phyloP scores from a whole-genome alignment of 2,329 filamentous ascomycete genomes.

The Apiospora marii region DNA sequence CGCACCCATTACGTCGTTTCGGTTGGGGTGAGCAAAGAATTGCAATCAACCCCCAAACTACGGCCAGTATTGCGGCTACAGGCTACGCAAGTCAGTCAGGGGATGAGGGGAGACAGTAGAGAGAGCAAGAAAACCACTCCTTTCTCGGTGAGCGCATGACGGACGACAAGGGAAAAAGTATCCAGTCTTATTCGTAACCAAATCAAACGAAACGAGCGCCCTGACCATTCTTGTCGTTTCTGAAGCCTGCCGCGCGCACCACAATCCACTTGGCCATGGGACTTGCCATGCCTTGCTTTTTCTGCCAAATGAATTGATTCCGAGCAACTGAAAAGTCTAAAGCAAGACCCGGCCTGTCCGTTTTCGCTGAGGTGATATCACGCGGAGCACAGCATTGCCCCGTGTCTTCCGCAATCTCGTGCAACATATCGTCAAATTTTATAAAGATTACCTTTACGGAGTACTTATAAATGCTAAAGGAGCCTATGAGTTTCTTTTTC shows the following conservation, averaged over 20 bases:
- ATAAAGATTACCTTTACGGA: background rate
- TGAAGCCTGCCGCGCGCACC: conserved; percentile 1
- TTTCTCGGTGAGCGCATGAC: background rate
- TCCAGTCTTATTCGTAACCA: conserved; percentile 20
- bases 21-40: background rate
- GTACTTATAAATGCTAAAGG: background rate
- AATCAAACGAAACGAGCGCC: conserved; percentile 17
- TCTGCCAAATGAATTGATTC: background rate
- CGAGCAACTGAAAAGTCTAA: background rate
- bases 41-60: too few species aligned
- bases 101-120: too few species aligned
- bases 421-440: conserved; percentile 8
- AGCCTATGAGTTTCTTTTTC: background rate
- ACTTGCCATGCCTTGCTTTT: conserved; percentile 13
- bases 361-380: conserved; percentile 15
- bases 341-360: conserved; percentile 1
- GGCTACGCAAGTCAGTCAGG: background rate
- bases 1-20: conserved; percentile 18
- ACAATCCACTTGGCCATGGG: background rate
- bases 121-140: background rate
- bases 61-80: background rate
- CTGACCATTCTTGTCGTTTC: background rate
- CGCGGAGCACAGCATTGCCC: conserved; percentile 15
- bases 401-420: conserved; percentile 6
- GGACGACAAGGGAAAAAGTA: background rate